Base-by-base conservation (phyloP, 148 eudicot genomes). In the Camellia lanceoleosa region DNA sequence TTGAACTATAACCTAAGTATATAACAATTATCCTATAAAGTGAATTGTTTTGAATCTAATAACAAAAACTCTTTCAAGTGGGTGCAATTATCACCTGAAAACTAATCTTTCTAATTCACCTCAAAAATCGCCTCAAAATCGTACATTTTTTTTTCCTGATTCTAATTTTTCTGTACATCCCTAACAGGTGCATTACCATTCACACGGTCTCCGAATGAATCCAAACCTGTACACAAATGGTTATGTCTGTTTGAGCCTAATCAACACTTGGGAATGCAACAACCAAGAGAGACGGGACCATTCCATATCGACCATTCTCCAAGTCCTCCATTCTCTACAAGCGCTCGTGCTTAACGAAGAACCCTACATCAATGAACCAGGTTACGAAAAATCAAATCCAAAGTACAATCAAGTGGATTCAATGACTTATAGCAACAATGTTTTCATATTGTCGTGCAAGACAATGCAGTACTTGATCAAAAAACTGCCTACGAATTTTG, bases 341-440 rank as follows among this genome's bases (percentile, higher is more conserved):
- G 52, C 52, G 7, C 52, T 47, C 7, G 0, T 23, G 30, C 51
- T 47, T 47, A 47, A 47, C 7, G 51, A 47, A 7, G 51, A 47
- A 64, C 98, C 98, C 2, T 90, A 58, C 77, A 92, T 87, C 76
- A 94, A 94, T 49, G 97, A 90, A 80, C 93, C 96, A 0, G 82
- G 81, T 1, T 42, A 71, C 6, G 9, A 49, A 4, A 49, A 7
- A 49, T 49, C 52, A 49, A 49, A 49, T 49, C 52, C 12, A 60
- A 46, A 0, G 9, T 14, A 18, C 14, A 78, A 84, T 59, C 71
- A 47, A 47, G 15, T 77, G 58, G 49, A 38, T 13, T 81, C 91
- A 3, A 16, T 7, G 74, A 64, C 47, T 0, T 94, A 94, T 49
- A 94, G 72, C 20, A 82, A 92, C 9, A 52, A 80, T 14, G 89